phyloP scores from a whole-genome alignment of 139 green algal species.

The Chlorella sorokiniana region DNA sequence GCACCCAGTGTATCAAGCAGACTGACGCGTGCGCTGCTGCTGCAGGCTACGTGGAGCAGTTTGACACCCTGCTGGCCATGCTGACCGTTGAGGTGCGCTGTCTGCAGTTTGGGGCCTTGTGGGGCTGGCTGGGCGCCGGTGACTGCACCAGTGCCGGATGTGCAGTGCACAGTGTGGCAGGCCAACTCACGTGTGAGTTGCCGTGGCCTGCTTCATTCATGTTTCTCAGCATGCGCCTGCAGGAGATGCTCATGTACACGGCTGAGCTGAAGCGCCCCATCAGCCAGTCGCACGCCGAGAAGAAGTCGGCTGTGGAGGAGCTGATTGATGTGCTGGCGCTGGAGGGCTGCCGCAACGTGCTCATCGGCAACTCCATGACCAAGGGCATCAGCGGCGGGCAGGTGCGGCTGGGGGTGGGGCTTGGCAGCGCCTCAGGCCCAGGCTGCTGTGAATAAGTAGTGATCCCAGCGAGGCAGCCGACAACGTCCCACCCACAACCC shows the following conservation, averaged over 20 bases:
- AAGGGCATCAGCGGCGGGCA: conserved; percentile 25
- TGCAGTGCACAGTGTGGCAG: no score
- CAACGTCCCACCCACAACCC: no score
- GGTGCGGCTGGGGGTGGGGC: not conserved
- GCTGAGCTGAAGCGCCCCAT: conserved; percentile 52
- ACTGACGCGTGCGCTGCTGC: no score
- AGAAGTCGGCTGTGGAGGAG: conserved; percentile 65
- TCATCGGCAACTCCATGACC: conserved; percentile 29
- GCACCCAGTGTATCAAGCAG: no score
- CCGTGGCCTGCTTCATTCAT: no score
- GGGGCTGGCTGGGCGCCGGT: no score
- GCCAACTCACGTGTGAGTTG: no score
- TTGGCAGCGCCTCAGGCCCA: no score
- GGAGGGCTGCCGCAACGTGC: conserved; percentile 33
- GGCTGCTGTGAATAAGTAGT: no score
- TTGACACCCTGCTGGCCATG: conserved; percentile 36
- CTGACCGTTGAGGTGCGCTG: conserved; percentile 6
- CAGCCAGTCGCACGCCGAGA: not conserved
- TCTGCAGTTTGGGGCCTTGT: not conserved
- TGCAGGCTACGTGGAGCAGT: conserved; percentile 84
- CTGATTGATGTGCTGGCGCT: conserved; percentile 59
- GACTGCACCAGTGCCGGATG: no score
- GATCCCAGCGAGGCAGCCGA: no score
- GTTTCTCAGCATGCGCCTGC: not conserved
- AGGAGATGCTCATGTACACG: conserved; percentile 21